Conservation (phyloP, 805 yeast genomes). For the Myxozyma monticola region DNA sequence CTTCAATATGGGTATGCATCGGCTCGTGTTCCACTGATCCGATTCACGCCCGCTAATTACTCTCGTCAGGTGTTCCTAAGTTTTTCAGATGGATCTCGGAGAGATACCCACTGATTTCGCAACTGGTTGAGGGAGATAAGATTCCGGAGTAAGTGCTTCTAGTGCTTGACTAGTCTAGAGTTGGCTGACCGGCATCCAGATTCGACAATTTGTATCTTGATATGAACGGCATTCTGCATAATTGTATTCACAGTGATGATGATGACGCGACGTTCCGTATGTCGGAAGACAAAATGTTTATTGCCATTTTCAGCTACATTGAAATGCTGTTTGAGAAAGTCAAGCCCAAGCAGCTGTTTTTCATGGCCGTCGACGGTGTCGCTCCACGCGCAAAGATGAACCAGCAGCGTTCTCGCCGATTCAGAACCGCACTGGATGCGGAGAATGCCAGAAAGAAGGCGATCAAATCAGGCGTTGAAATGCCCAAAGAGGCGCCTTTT, state of each 20-base stretch:
- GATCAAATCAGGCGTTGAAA: constrained; percentile 63
- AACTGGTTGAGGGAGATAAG: constrained; percentile 73
- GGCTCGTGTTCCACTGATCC: no score
- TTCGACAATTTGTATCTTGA: constrained; percentile 93
- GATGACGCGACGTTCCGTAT: constrained; percentile 62
- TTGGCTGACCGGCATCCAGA: constrained; percentile 29
- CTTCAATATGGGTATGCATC: no score
- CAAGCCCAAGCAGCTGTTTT: constrained; percentile 80
- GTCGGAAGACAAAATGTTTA: constrained; percentile 88
- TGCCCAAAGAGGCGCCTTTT: constrained; percentile 82
- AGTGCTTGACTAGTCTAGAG: background rate
- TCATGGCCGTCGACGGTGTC: constrained; percentile 98
- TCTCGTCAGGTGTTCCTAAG: constrained; percentile 66
- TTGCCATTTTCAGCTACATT: constrained; percentile 89
- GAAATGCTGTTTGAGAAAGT: constrained; percentile 89
- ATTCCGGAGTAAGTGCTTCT: constrained; percentile 64
- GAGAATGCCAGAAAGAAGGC: constrained; percentile 77
- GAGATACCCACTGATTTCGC: constrained; percentile 97
- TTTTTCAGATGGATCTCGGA: constrained; percentile 96
- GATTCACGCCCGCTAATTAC: no score
- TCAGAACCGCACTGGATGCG: constrained; percentile 90
- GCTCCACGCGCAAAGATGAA: constrained; percentile 99
- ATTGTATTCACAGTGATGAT: constrained; percentile 85
- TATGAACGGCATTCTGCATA: constrained; percentile 94
- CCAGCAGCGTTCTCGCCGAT: constrained; percentile 94